Conservation (phyloP, 2,329 filamentous ascomycete genomes). For the Pleoardoris graminearum region DNA sequence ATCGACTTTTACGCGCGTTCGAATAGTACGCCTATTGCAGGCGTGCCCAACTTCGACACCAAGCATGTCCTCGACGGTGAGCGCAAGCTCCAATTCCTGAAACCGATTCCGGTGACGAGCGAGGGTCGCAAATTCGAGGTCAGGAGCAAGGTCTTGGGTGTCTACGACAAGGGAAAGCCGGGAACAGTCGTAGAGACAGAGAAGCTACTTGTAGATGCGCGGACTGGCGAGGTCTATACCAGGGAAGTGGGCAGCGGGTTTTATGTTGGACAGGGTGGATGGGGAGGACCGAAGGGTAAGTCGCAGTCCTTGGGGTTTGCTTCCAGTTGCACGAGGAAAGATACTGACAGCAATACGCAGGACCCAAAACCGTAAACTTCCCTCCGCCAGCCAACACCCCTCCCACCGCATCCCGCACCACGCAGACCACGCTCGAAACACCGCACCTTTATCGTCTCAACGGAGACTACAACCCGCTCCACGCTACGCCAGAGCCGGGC, state of each 20-base stretch:
- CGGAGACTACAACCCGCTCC: conserved; percentile 92
- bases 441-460: conserved; percentile 69
- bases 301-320: conserved; percentile 1
- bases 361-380: conserved; percentile 74
- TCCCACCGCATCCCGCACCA: conserved; percentile 70
- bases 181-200: conserved; percentile 82
- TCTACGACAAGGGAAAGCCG: conserved; percentile 87
- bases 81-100: conserved; percentile 76
- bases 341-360: conserved; percentile 23
- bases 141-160: conserved; percentile 75
- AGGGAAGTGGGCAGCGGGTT: conserved; percentile 72
- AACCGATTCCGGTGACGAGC: conserved; percentile 72
- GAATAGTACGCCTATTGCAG: conserved; percentile 68
- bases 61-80: conserved; percentile 80
- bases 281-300: conserved; percentile 86
- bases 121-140: conserved; percentile 75
- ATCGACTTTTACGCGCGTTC: conserved; percentile 81
- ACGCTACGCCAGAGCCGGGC: conserved; percentile 83
- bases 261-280: conserved; percentile 78
- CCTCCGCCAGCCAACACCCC: conserved; percentile 72
- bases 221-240: conserved; percentile 70
- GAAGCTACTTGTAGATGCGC: conserved; percentile 72
- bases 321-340: neutral
- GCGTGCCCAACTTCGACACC: conserved; percentile 75
- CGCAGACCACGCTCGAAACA: conserved; percentile 72